phyloP scores from a whole-genome alignment of 768 basidiomycete species.

The Trametes cubensis region DNA sequence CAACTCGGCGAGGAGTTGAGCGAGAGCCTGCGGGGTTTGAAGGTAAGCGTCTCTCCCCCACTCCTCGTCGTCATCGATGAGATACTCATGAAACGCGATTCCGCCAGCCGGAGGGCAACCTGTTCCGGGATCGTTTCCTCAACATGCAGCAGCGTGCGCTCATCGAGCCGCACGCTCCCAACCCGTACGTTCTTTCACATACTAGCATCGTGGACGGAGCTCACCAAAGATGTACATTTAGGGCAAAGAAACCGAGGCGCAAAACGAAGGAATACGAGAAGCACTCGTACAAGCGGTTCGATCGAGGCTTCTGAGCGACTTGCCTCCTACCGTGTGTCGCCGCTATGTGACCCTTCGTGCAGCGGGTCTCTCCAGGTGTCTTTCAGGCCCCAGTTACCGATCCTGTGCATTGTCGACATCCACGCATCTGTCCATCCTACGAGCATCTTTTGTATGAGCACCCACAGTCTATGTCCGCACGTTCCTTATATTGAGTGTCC shows the following conservation, averaged over 20 bases:
- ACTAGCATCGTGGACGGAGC: neutral
- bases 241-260: slow-evolving; percentile 53
- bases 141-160: slow-evolving; percentile 87
- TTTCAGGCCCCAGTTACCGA: no score
- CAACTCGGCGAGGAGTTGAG: slow-evolving; percentile 90
- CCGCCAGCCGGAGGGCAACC: slow-evolving; percentile 87
- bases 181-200: slow-evolving; percentile 54
- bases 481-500: no score
- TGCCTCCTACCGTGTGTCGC: neutral
- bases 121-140: slow-evolving; percentile 86
- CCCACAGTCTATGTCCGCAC: no score
- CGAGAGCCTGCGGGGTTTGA: slow-evolving; percentile 80
- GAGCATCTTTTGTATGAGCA: no score
- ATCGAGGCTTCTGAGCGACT: slow-evolving; percentile 34
- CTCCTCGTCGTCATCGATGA: neutral
- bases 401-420: no score
- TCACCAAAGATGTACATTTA: slow-evolving; percentile 29
- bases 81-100: neutral
- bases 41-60: slow-evolving; percentile 51
- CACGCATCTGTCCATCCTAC: no score
- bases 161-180: slow-evolving; percentile 82
- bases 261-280: slow-evolving; percentile 73
- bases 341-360: neutral
- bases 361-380: no score
- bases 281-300: slow-evolving; percentile 78